phyloP scores from a whole-genome alignment of 2,329 filamentous ascomycete species.

The Tolypocladium tropicale region DNA sequence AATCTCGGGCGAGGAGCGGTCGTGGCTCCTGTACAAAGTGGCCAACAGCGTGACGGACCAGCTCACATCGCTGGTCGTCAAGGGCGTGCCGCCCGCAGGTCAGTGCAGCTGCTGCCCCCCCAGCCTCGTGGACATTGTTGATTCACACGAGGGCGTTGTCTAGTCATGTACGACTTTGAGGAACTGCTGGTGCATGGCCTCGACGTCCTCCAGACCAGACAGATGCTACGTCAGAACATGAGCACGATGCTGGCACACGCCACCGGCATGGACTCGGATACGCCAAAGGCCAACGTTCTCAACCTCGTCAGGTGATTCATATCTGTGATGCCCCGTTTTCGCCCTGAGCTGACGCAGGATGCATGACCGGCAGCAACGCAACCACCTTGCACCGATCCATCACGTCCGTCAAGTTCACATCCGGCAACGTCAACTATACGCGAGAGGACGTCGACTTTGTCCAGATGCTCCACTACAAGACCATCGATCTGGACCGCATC shows the following conservation, averaged over 20 bases:
- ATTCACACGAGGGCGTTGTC: not conserved
- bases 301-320: not conserved
- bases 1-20: not conserved
- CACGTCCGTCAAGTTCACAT: not conserved
- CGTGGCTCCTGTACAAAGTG: conserved; percentile 1
- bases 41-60: not conserved
- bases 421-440: not conserved
- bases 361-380: not conserved
- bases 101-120: not conserved
- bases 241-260: conserved; percentile 1
- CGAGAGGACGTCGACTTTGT: conserved; percentile 1
- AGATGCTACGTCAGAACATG: not conserved
- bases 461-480: conserved; percentile 1
- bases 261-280: not conserved
- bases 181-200: not conserved
- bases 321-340: not conserved
- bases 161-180: conserved; percentile 1
- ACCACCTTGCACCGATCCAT: not conserved
- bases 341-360: not conserved
- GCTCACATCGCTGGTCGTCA: not conserved
- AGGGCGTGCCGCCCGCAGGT: not conserved
- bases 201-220: not conserved
- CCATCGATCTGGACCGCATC: not conserved
- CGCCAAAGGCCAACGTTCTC: not conserved
- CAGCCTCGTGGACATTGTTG: not conserved